phyloP scores from a whole-genome alignment of 208 protist genomes.

The Trypanosoma scelopori region DNA sequence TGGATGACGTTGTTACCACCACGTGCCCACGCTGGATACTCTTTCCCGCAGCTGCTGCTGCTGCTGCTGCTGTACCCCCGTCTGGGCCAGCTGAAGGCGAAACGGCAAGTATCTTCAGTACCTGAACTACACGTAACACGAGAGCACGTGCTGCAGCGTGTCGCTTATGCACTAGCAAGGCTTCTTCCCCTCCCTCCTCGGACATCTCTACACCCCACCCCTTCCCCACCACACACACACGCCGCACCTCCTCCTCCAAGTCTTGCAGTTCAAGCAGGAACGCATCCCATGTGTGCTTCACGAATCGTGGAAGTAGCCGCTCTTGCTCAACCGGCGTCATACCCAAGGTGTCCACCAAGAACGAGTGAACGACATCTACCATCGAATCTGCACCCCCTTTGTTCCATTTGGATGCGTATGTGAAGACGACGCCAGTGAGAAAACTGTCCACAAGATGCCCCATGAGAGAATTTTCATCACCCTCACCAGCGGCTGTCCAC shows the following conservation, averaged over 20 bases:
- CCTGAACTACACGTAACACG: background rate
- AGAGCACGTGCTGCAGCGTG: background rate
- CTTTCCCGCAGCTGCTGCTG: too few species aligned
- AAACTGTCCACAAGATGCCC: conserved; percentile 22
- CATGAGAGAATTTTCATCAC: background rate
- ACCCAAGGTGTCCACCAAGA: conserved; percentile 11
- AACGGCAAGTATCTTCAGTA: conserved; percentile 15
- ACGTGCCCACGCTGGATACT: conserved; percentile 6
- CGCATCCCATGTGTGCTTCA: conserved; percentile 13
- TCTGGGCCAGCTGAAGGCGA: background rate
- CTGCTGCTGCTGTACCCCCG: too few species aligned
- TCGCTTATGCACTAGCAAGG: too few species aligned
- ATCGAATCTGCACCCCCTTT: background rate
- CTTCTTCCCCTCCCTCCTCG: background rate
- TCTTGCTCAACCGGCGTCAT: conserved; percentile 25
- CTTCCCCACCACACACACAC: background rate
- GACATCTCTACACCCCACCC: background rate
- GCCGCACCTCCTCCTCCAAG: conserved; percentile 14
- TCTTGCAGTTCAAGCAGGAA: conserved; percentile 14
- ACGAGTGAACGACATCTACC: conserved; percentile 8
- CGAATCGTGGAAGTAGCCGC: conserved; percentile 11
- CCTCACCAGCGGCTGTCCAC: background rate
- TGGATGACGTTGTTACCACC: conserved; percentile 12
- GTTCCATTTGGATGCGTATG: conserved; percentile 12
- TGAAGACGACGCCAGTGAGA: conserved; percentile 19